phyloP scores from a whole-genome alignment of 345 rosid species.

The Chamaenerion angustifolium region DNA sequence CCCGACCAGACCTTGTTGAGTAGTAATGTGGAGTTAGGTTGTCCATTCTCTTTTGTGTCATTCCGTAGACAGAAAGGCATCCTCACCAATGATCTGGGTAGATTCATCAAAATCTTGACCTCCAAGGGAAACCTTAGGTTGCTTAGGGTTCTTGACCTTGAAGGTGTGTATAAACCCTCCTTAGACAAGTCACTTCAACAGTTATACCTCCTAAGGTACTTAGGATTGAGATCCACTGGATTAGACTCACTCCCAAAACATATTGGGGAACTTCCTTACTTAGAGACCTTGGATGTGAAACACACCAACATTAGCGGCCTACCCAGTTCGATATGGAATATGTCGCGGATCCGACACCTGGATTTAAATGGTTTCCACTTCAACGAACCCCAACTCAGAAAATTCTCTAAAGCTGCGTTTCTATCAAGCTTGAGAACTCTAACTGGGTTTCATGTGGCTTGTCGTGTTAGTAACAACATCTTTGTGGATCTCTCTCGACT shows the following conservation, averaged over 20 bases:
- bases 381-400: neutral
- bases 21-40: too few relatives aligned
- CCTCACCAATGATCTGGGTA: conserved; percentile 16
- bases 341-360: conserved; percentile 12
- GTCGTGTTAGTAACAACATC: too few relatives aligned
- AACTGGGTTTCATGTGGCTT: conserved; percentile 14
- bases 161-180: conserved; percentile 12
- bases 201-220: conserved; percentile 10
- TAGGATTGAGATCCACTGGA: conserved; percentile 20
- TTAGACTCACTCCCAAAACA: conserved; percentile 16
- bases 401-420: neutral
- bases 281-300: conserved; percentile 29
- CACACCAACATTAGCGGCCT: conserved; percentile 13
- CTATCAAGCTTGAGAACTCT: conserved; percentile 12
- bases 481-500: too few relatives aligned
- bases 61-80: conserved; percentile 5
- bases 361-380: conserved; percentile 10
- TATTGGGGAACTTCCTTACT: conserved; percentile 8
- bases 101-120: conserved; percentile 9
- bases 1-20: too few relatives aligned
- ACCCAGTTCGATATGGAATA: conserved; percentile 17
- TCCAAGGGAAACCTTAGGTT: conserved; percentile 1
- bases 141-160: conserved; percentile 16
- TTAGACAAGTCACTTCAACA: conserved; percentile 7
- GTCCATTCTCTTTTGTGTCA: conserved; percentile 6